Conservation (phyloP, 2,329 filamentous ascomycete genomes). For the Fusarium penzigii region DNA sequence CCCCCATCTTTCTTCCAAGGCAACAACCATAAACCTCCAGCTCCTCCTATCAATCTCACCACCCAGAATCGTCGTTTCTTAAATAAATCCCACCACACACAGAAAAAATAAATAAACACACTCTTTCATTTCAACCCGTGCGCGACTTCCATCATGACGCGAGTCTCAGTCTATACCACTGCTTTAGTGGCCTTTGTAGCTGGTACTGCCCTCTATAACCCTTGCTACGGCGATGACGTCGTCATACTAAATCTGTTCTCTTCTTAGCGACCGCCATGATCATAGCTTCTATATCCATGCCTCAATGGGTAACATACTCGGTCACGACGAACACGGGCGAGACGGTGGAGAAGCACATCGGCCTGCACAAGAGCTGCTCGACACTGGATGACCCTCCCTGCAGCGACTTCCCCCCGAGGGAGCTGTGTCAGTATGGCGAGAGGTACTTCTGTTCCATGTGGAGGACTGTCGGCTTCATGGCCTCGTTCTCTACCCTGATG, state of each 20-base stretch:
- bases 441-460: constrained; percentile 89
- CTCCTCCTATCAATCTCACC: no score
- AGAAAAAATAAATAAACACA: no score
- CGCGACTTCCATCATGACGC: constrained; percentile 48
- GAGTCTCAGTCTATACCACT: constrained; percentile 43
- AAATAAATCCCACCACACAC: no score
- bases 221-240: constrained; percentile 28
- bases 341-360: constrained; percentile 62
- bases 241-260: constrained; percentile 2
- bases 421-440: constrained; percentile 44
- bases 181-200: constrained; percentile 45
- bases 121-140: no score
- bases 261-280: constrained; percentile 68
- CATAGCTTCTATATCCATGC: constrained; percentile 66
- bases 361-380: constrained; percentile 80
- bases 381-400: constrained; percentile 65
- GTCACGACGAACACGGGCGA: constrained; percentile 51
- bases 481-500: constrained; percentile 80
- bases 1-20: no score
- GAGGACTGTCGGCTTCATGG: constrained; percentile 84
- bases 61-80: no score
- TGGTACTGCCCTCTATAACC: constrained; percentile 36
- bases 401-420: constrained; percentile 39
- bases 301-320: constrained; percentile 70
- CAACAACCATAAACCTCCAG: no score